These are phyloP conservation scores for Teratosphaeria viscida DNA, from an alignment of 2,329 filamentous ascomycete species.

Conservation along the genomic window DNA sequence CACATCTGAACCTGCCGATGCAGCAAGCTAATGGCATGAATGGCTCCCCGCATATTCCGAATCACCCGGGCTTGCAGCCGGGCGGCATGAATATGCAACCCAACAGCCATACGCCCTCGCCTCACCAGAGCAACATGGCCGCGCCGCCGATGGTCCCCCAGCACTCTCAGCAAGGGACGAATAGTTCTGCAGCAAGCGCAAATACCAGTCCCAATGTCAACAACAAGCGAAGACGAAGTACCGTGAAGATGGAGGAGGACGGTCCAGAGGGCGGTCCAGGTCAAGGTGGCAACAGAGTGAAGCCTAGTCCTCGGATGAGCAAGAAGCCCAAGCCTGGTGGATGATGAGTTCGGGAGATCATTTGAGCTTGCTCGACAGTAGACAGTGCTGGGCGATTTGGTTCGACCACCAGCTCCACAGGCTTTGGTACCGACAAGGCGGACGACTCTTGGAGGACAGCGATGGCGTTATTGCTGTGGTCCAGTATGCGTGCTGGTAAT, in stretches of 20 bases:
- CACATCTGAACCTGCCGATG: conserved; percentile 43
- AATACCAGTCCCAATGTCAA: conserved; percentile 50
- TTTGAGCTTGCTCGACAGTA: neutral
- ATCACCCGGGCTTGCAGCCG: conserved; percentile 8
- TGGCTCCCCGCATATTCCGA: conserved; percentile 33
- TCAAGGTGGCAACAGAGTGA: conserved; percentile 35
- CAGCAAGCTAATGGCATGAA: conserved; percentile 39
- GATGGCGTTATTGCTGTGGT: neutral
- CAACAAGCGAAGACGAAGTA: conserved; percentile 50
- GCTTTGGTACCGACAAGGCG: neutral
- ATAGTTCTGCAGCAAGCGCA: conserved; percentile 45
- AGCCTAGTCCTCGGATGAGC: conserved; percentile 37
- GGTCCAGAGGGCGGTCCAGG: conserved; percentile 39
- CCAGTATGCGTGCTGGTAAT: neutral
- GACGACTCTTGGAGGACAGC: neutral
- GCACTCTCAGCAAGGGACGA: conserved; percentile 47
- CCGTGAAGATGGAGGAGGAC: conserved; percentile 49
- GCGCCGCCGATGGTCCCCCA: conserved; percentile 46
- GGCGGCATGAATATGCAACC: conserved; percentile 13
- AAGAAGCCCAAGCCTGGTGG: conserved; percentile 27
- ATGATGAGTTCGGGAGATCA: neutral
- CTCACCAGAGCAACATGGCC: conserved; percentile 34
- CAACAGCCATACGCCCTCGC: conserved; percentile 34
- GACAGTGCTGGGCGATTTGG: neutral
- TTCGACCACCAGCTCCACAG: neutral